phyloP scores from a whole-genome alignment of 1,284 basidiomycete genomes.

The Inonotus hispidus region DNA sequence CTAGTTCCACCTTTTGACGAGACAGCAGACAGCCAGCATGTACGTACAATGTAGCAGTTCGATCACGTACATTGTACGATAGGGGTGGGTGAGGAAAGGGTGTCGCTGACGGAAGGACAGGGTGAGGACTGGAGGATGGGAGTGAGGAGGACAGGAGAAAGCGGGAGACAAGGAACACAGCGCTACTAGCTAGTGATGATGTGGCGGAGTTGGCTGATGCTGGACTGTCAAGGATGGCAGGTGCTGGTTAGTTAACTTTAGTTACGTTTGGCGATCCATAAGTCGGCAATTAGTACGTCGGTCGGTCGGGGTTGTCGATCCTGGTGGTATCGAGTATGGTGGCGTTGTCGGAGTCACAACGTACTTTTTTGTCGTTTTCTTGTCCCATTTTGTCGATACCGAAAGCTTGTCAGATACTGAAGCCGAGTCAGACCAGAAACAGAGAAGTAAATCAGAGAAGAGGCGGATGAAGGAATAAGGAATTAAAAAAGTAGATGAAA shows the following conservation, averaged over 20 bases:
- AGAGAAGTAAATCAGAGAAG: neutral
- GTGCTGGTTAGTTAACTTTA: neutral
- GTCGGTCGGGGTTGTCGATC: constrained; percentile 4
- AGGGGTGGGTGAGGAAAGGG: neutral
- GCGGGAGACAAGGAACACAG: neutral
- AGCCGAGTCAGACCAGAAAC: constrained; percentile 4
- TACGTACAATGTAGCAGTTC: neutral
- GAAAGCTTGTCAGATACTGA: constrained; percentile 8
- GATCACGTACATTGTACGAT: neutral
- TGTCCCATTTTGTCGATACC: neutral
- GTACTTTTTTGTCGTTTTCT: neutral
- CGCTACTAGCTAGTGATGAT: neutral
- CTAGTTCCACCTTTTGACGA: neutral
- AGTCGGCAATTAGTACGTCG: neutral
- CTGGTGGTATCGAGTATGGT: neutral
- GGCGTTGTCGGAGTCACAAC: neutral
- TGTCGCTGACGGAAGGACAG: neutral
- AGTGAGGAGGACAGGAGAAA: neutral
- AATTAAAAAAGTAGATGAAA: constrained; percentile 5
- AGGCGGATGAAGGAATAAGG: constrained; percentile 12
- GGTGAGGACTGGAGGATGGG: neutral
- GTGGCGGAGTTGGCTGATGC: neutral
- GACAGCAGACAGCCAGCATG: neutral
- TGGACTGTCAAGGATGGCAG: neutral
- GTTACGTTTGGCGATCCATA: neutral